phyloP scores from a whole-genome alignment of 345 rosid species.

The Reutealis trisperma region DNA sequence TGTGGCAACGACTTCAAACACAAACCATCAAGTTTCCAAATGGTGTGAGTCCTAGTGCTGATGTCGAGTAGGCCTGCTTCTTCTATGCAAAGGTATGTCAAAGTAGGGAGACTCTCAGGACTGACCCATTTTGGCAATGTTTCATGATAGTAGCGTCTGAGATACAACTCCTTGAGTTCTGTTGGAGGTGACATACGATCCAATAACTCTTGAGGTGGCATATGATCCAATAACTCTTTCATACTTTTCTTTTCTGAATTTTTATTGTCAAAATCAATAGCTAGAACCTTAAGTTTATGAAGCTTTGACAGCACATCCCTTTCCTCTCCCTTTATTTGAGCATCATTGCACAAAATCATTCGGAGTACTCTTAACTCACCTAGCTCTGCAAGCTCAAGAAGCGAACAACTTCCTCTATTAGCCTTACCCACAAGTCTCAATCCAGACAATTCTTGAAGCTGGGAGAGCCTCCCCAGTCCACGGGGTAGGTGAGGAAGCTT shows the following conservation, averaged over 20 bases:
- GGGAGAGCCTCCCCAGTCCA: constrained; percentile 23
- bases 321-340: constrained; percentile 28
- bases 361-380: constrained; percentile 26
- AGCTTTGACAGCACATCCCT: constrained; percentile 22
- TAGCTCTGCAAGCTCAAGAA: constrained; percentile 15
- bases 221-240: neutral
- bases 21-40: neutral
- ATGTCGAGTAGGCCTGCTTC: neutral
- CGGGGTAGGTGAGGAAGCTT: constrained; percentile 14
- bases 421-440: constrained; percentile 16
- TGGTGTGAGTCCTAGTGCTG: neutral
- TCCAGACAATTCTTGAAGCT: constrained; percentile 37
- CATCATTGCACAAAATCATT: constrained; percentile 16
- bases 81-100: neutral
- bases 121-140: neutral
- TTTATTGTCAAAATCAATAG: neutral
- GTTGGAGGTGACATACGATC: neutral
- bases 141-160: neutral
- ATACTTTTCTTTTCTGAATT: no score
- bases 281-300: constrained; percentile 26
- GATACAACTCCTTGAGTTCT: neutral
- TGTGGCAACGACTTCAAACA: neutral
- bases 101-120: neutral
- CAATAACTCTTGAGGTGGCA: no score
- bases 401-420: neutral